phyloP scores from a whole-genome alignment of 805 yeast genomes.

The Starmera pachycereana region DNA sequence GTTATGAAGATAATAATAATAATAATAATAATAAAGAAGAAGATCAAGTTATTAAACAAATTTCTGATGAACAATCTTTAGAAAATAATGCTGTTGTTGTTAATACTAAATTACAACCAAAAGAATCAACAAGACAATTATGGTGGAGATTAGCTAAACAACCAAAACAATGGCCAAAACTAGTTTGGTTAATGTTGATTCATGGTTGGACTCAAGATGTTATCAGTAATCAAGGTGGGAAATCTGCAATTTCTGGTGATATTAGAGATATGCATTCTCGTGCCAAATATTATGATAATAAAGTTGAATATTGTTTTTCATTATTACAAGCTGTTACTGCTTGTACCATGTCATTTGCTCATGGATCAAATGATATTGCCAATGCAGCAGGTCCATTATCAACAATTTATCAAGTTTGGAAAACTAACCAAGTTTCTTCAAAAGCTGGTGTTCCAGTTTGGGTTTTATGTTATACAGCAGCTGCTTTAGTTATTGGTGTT shows the following conservation, averaged over 20 bases:
- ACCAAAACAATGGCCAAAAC: constrained; percentile 45
- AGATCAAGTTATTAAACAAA: constrained; percentile 1
- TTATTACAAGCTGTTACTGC: constrained; percentile 66
- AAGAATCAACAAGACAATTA: constrained; percentile 26
- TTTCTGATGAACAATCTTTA: not conserved
- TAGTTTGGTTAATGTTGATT: constrained; percentile 36
- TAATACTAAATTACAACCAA: constrained; percentile 14
- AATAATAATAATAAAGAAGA: no score
- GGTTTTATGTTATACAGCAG: constrained; percentile 62
- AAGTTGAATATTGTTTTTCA: constrained; percentile 58
- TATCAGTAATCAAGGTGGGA: constrained; percentile 33
- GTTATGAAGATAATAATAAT: constrained; percentile 6
- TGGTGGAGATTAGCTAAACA: constrained; percentile 30
- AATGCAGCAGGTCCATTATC: constrained; percentile 72
- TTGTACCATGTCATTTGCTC: constrained; percentile 72
- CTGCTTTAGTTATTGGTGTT: constrained; percentile 52
- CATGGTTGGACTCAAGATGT: constrained; percentile 64
- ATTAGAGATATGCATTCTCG: constrained; percentile 40
- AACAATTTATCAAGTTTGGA: constrained; percentile 55
- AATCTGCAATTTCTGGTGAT: constrained; percentile 33
- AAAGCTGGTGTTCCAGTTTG: constrained; percentile 60
- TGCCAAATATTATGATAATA: constrained; percentile 61
- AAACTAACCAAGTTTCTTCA: constrained; percentile 28
- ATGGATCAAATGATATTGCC: constrained; percentile 73
- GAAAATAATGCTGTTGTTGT: not conserved